phyloP scores from a whole-genome alignment of 768 basidiomycete species.

The Auricularia sp. region DNA sequence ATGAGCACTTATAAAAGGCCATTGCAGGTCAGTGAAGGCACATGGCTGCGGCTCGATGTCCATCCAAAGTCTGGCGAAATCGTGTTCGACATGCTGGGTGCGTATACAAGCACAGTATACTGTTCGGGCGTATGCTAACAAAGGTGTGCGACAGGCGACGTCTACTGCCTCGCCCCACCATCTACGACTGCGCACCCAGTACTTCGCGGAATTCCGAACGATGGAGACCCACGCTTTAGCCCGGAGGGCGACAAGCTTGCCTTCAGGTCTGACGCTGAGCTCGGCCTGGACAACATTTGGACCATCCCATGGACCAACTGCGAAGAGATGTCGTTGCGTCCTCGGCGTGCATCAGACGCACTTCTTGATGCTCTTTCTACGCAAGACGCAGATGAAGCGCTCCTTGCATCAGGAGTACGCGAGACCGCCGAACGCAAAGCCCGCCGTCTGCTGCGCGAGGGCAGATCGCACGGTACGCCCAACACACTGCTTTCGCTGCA shows the following conservation, averaged over 20 bases:
- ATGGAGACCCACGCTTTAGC: slow-evolving; percentile 66
- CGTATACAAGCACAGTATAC: too few species aligned
- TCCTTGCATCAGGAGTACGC: slow-evolving; percentile 39
- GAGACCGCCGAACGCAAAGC: slow-evolving; percentile 40
- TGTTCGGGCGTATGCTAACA: not conserved
- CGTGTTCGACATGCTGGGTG: slow-evolving; percentile 58
- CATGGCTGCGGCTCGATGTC: slow-evolving; percentile 67
- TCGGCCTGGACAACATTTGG: slow-evolving; percentile 72
- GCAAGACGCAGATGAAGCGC: slow-evolving; percentile 34
- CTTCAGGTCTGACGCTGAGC: slow-evolving; percentile 62
- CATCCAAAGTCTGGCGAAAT: slow-evolving; percentile 62
- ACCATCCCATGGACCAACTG: slow-evolving; percentile 59
- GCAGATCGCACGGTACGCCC: slow-evolving; percentile 37
- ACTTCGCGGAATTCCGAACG: slow-evolving; percentile 54
- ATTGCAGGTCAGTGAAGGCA: slow-evolving; percentile 51
- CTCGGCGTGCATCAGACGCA: not conserved
- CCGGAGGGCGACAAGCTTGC: slow-evolving; percentile 54
- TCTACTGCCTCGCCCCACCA: slow-evolving; percentile 55
- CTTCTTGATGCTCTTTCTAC: slow-evolving; percentile 18
- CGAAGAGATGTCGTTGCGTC: slow-evolving; percentile 32
- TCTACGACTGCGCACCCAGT: slow-evolving; percentile 45
- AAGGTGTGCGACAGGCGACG: slow-evolving; percentile 29
- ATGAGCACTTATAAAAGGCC: not conserved
- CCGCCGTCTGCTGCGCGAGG: slow-evolving; percentile 47
- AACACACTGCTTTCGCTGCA: slow-evolving; percentile 2